Percentiles rank a stretch among this genome's conserved stretches.
These are phyloP conservation scores for Magnusiomyces clavatus DNA, from an alignment of 1,139 yeast species.

Conservation along the genomic window DNA sequence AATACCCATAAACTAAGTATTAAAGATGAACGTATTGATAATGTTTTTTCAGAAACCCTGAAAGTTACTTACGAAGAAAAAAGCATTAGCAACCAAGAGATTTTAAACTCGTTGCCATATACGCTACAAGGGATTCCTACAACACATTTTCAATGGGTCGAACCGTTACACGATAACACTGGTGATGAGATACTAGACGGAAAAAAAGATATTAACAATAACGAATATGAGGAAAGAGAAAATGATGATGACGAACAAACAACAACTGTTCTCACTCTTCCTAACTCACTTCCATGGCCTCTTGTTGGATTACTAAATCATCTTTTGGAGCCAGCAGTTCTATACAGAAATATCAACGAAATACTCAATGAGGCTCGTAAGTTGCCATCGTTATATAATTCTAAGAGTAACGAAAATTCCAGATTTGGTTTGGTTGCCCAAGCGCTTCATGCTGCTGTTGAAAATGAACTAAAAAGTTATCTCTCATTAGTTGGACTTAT, in stretches of 20 bases:
- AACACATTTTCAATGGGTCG: constrained; percentile 44
- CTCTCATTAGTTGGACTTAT: constrained; percentile 47
- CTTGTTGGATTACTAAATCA: constrained; percentile 49
- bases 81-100: constrained; percentile 37
- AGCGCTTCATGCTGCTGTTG: constrained; percentile 54
- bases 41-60: constrained; percentile 5
- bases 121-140: constrained; percentile 71
- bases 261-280: constrained; percentile 32
- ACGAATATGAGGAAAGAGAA: background rate
- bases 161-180: constrained; percentile 20
- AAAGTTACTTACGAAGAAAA: constrained; percentile 4
- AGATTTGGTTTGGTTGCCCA: constrained; percentile 43
- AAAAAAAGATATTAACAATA: too few relatives aligned
- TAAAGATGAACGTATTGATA: too few relatives aligned
- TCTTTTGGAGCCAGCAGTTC: constrained; percentile 65
- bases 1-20: too few relatives aligned
- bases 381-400: constrained; percentile 10
- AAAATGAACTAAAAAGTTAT: constrained; percentile 47
- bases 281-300: constrained; percentile 49
- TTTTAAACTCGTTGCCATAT: constrained; percentile 54
- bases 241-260: constrained; percentile 7
- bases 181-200: background rate
- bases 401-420: constrained; percentile 22
- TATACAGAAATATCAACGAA: constrained; percentile 43
- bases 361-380: constrained; percentile 24